These are phyloP conservation scores for Oryza rufipogon DNA, from an alignment of 176 grass and related monocot genomes.

Conservation along the genomic window DNA sequence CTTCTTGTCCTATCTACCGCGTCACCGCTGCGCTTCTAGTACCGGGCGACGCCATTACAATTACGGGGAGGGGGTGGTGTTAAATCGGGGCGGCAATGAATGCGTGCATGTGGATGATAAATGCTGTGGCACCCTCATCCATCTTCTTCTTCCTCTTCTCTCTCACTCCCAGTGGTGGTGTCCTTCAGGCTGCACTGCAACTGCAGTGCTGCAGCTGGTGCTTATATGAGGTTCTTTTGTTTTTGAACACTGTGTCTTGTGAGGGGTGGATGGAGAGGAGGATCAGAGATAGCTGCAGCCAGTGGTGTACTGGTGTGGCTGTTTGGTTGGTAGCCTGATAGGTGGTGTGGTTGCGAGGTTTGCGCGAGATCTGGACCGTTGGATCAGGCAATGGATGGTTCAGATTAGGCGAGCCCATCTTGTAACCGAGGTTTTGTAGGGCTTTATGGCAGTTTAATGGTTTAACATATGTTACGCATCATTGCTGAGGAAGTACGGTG, in stretches of 20 bases:
- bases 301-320: too few species aligned
- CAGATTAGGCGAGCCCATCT: neutral
- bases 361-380: neutral
- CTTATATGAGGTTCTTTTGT: slow-evolving; percentile 24
- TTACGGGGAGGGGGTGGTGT: slow-evolving; percentile 24
- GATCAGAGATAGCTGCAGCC: neutral
- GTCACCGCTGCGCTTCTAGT: slow-evolving; percentile 12
- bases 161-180: neutral
- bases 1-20: slow-evolving; percentile 28
- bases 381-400: neutral
- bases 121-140: slow-evolving; percentile 54
- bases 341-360: too few species aligned
- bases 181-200: neutral
- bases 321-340: too few species aligned
- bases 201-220: neutral
- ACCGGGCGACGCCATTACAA: slow-evolving; percentile 39
- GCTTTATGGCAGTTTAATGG: neutral
- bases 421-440: too few species aligned
- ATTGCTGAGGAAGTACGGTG: too few species aligned
- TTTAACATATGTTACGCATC: neutral
- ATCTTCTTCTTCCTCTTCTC: neutral
- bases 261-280: neutral
- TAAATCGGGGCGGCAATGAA: slow-evolving; percentile 82
- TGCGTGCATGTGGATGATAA: slow-evolving; percentile 94
- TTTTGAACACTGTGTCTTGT: slow-evolving; percentile 18